Evolutionary conservation across 108 stramenopile genomes (phyloP).

Genomic region (Nitzschia putrida): DNA sequence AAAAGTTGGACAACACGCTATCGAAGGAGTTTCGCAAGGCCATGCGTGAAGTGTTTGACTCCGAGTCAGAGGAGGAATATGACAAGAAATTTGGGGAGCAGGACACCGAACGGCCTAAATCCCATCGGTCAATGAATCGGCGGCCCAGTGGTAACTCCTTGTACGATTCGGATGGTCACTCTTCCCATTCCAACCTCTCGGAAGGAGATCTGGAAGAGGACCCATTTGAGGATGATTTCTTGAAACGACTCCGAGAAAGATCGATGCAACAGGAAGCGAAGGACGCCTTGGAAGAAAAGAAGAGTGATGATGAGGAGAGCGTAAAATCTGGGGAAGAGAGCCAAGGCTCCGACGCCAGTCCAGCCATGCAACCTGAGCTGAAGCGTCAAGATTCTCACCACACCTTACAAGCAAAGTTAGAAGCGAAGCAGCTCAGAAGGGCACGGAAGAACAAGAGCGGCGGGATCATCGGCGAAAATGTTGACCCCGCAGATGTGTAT

Average conservation of each 20-base stretch:
- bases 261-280: constrained; percentile 38
- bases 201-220: constrained; percentile 18
- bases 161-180: constrained; percentile 7
- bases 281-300: constrained; percentile 15
- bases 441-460: constrained; percentile 22
- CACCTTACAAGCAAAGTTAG: not conserved
- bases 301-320: not conserved
- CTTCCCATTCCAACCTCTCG: constrained; percentile 1
- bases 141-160: constrained; percentile 9
- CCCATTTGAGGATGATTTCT: constrained; percentile 22
- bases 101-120: constrained; percentile 3
- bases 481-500: constrained; percentile 40
- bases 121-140: not conserved
- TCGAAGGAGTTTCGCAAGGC: constrained; percentile 39
- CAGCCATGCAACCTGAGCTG: not conserved
- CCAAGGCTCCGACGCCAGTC: not conserved
- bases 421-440: not conserved
- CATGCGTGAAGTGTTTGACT: constrained; percentile 36
- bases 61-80: constrained; percentile 38
- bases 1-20: constrained; percentile 33
- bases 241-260: constrained; percentile 23
- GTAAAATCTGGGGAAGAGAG: constrained; percentile 1
- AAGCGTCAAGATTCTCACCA: not conserved
- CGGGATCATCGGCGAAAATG: constrained; percentile 14
- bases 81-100: constrained; percentile 13